A percentile compares a stretch with the other conserved stretches of the same genome.
These are phyloP conservation scores for Pseudopithomyces chartarum DNA, from an alignment of 2,329 filamentous ascomycete species.

Conservation along the genomic window DNA sequence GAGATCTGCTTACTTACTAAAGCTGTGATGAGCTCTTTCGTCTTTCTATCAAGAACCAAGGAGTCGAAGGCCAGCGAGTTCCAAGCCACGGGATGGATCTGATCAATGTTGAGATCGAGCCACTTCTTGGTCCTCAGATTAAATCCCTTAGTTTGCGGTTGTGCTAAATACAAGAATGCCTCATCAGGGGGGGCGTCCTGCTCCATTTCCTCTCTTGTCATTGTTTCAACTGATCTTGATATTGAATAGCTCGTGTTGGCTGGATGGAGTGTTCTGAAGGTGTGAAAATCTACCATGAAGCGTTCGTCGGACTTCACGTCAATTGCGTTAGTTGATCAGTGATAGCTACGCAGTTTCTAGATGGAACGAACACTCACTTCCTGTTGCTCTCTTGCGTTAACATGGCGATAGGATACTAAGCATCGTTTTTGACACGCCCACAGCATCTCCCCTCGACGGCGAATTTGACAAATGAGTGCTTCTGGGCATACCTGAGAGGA, in stretches of 20 bases:
- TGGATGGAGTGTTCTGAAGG: constrained; percentile 13
- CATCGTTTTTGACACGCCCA: constrained; percentile 14
- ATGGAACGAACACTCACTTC: neutral
- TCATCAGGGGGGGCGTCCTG: constrained; percentile 12
- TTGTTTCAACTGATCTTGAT: neutral
- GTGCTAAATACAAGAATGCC: constrained; percentile 11
- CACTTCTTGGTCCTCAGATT: constrained; percentile 17
- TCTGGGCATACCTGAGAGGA: constrained; percentile 10
- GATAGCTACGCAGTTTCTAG: neutral
- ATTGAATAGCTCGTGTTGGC: neutral
- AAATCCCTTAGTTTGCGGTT: constrained; percentile 12
- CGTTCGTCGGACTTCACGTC: constrained; percentile 12
- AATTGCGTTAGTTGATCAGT: neutral
- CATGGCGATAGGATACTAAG: constrained; percentile 14
- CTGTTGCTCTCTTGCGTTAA: neutral
- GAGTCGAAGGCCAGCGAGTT: constrained; percentile 8
- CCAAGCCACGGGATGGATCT: constrained; percentile 7
- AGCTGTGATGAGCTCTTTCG: constrained; percentile 55
- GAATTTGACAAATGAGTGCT: neutral
- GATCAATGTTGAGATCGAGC: constrained; percentile 13
- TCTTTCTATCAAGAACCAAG: constrained; percentile 55
- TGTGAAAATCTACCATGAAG: constrained; percentile 16
- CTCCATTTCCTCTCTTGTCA: constrained; percentile 6
- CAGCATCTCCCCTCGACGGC: constrained; percentile 12
- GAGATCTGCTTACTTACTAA: constrained; percentile 35